Evolutionary conservation across 2,329 filamentous ascomycete genomes (phyloP).

Genomic region (Aspergillus alliaceus): DNA sequence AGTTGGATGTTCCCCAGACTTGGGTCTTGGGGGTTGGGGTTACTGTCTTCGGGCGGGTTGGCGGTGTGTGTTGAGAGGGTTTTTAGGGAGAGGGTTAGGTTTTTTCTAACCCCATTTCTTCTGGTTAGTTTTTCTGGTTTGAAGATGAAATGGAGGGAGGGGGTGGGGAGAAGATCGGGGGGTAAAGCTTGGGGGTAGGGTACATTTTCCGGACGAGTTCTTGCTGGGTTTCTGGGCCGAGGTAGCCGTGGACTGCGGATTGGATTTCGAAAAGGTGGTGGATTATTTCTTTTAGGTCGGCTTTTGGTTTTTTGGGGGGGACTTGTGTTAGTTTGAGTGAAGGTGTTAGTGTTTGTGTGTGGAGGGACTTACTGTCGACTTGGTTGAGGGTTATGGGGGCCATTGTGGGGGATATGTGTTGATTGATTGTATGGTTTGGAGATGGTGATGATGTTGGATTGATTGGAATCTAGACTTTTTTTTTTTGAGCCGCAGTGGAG

Average conservation of each 20-base stretch:
- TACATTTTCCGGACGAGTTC: conserved; percentile 61
- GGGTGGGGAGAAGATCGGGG: too few species aligned
- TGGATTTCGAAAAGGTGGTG: conserved; percentile 64
- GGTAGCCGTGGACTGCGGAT: conserved; percentile 58
- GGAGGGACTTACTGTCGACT: conserved; percentile 32
- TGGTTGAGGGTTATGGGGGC: conserved; percentile 35
- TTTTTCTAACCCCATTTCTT: conserved; percentile 37
- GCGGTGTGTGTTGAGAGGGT: conserved; percentile 48
- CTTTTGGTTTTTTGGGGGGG: conserved; percentile 29
- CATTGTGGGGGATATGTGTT: conserved; percentile 26
- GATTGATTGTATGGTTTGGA: neutral
- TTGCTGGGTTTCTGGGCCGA: conserved; percentile 56
- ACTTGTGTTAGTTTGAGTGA: neutral
- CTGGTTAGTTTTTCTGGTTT: neutral
- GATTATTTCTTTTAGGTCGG: conserved; percentile 60
- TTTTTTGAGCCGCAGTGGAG: neutral
- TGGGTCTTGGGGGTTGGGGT: conserved; percentile 5
- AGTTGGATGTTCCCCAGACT: conserved; percentile 44
- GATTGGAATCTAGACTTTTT: neutral
- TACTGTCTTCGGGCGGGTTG: conserved; percentile 11
- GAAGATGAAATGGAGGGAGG: neutral
- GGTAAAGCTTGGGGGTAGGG: too few species aligned
- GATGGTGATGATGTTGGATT: too few species aligned
- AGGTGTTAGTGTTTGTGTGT: neutral
- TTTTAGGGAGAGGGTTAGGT: conserved; percentile 55